Evolutionary conservation across 2,329 filamentous ascomycete species (phyloP).

Genomic region (Huntiella savannae): DNA sequence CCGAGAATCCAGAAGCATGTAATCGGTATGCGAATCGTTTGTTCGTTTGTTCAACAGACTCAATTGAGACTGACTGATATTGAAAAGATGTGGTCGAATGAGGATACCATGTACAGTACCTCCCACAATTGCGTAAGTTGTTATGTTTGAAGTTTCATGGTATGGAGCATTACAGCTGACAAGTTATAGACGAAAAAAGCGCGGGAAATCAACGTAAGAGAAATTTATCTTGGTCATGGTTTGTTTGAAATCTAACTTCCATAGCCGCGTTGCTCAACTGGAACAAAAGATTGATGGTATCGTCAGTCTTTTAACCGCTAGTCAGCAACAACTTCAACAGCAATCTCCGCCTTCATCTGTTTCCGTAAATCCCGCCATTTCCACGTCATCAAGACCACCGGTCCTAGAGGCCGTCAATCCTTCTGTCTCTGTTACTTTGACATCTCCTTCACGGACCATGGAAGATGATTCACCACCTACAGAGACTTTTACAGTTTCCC

Average conservation of each 20-base stretch:
- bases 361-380: background rate
- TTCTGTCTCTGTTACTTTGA: background rate
- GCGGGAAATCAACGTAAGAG: constrained; percentile 21
- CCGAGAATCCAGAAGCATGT: constrained; percentile 2
- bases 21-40: constrained; percentile 15
- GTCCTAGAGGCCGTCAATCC: too few relatives aligned
- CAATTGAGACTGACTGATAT: background rate
- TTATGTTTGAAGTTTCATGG: background rate
- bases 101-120: constrained; percentile 19
- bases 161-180: background rate
- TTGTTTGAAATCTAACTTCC: background rate
- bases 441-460: background rate
- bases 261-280: constrained; percentile 20
- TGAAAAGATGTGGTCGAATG: constrained; percentile 19
- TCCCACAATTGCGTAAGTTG: constrained; percentile 15
- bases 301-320: constrained; percentile 13
- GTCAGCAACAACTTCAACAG: constrained; percentile 4
- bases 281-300: constrained; percentile 24
- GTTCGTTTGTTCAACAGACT: background rate
- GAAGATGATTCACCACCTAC: background rate
- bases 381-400: background rate
- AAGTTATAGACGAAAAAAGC: constrained; percentile 15
- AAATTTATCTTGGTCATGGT: background rate
- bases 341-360: background rate
- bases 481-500: background rate